Evolutionary conservation across 2,329 filamentous ascomycete species (phyloP).

Genomic region (Paecilomyces formosus): DNA sequence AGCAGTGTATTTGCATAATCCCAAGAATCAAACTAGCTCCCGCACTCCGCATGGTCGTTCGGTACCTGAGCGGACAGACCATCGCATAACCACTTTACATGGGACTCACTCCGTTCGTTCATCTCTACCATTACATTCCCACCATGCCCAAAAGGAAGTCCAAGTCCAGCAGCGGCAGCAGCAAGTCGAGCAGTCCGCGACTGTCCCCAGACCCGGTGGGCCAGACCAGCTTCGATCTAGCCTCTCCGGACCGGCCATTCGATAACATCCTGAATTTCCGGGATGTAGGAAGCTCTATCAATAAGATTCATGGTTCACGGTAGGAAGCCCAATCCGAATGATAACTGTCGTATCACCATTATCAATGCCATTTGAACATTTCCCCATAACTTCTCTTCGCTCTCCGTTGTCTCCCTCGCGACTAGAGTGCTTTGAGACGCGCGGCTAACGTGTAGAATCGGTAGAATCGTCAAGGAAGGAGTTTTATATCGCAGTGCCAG

Average conservation of each 20-base stretch:
- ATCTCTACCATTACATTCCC: not conserved
- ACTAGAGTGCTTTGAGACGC: not conserved
- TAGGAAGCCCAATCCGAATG: slow-evolving; percentile 23
- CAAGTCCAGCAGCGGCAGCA: not conserved
- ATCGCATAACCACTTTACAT: not conserved
- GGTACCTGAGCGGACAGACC: not conserved
- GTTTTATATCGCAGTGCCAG: slow-evolving; percentile 62
- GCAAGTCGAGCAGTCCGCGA: slow-evolving; percentile 3
- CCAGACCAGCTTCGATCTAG: slow-evolving; percentile 24
- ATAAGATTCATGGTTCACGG: slow-evolving; percentile 50
- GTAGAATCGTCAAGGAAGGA: slow-evolving; percentile 50
- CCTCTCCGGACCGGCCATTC: slow-evolving; percentile 33
- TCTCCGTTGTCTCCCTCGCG: not conserved
- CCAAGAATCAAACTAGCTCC: not conserved
- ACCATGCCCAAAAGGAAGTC: not conserved
- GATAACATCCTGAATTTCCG: slow-evolving; percentile 66
- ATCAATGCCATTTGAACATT: not conserved
- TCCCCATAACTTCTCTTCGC: not conserved
- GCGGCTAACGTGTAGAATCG: not conserved
- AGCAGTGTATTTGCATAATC: not conserved
- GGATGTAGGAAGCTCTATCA: slow-evolving; percentile 64
- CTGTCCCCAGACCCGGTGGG: slow-evolving; percentile 7
- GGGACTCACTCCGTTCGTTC: not conserved
- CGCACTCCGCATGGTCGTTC: not conserved
- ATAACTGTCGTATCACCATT: not conserved